phyloP scores from a whole-genome alignment of 768 basidiomycete genomes.

The Tremella yokohamensis region DNA sequence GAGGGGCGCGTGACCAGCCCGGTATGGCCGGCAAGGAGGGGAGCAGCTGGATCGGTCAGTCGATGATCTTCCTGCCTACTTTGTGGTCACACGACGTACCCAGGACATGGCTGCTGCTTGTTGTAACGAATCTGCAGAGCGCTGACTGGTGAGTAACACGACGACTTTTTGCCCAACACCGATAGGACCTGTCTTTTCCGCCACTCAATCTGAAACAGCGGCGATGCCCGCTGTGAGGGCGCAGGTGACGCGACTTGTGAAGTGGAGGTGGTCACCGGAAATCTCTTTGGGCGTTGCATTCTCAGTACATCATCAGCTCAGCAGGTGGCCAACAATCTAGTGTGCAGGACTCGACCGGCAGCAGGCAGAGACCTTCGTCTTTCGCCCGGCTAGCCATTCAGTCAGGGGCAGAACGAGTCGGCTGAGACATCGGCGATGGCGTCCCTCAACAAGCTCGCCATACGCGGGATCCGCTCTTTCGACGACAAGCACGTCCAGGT shows the following conservation, averaged over 20 bases:
- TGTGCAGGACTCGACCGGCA: no score
- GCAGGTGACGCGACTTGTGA: background rate
- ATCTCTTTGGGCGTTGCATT: background rate
- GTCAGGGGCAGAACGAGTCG: no score
- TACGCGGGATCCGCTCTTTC: conserved; percentile 86
- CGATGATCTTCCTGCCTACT: background rate
- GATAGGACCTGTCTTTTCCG: no score
- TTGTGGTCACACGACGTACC: conserved; percentile 9
- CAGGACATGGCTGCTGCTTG: conserved; percentile 17
- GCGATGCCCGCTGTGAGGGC: no score
- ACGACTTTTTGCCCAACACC: no score
- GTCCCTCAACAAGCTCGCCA: conserved; percentile 83
- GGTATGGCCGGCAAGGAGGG: conserved; percentile 11
- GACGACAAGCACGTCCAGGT: conserved; percentile 90
- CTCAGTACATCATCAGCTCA: no score
- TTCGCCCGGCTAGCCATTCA: no score
- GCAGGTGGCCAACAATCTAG: no score
- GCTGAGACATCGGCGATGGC: conserved; percentile 55
- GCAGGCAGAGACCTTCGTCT: no score
- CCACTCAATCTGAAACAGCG: background rate
- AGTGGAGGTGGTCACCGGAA: conserved; percentile 5
- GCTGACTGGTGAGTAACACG: no score
- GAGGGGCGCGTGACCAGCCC: conserved; percentile 23
- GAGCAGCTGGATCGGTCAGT: conserved; percentile 4
- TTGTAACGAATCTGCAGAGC: background rate